Percentiles rank a stretch among this genome's conserved stretches.
These are phyloP conservation scores for Pelargonium fulgidum DNA, from an alignment of 441 rosid genomes.

Conservation along the genomic window DNA sequence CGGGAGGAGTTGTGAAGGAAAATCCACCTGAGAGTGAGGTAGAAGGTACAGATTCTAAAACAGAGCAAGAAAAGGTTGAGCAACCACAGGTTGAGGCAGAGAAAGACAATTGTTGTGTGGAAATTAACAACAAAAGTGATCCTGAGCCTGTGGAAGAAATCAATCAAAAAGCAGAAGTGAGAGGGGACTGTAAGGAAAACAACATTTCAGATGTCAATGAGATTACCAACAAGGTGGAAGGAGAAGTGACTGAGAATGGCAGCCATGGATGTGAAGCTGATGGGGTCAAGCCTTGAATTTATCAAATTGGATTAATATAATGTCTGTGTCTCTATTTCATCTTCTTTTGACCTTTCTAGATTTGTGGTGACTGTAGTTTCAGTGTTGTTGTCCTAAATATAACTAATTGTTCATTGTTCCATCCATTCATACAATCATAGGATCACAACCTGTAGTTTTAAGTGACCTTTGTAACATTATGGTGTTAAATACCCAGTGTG, in stretches of 20 bases:
- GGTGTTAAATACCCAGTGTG: conserved; percentile 17
- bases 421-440: conserved; percentile 20
- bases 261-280: conserved; percentile 23
- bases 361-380: conserved; percentile 20
- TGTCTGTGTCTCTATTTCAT: too few species aligned
- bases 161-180: conserved; percentile 26
- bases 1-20: too few species aligned
- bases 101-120: too few species aligned
- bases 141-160: conserved; percentile 23
- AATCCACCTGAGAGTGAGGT: background rate
- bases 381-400: conserved; percentile 20
- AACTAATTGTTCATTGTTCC: conserved; percentile 29
- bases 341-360: too few species aligned
- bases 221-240: conserved; percentile 22
- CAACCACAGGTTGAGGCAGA: conserved; percentile 11
- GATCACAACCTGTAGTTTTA: conserved; percentile 23
- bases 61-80: conserved; percentile 24
- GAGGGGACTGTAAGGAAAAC: conserved; percentile 21
- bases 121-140: conserved; percentile 8
- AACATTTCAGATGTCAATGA: too few species aligned
- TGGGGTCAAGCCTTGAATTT: conserved; percentile 29
- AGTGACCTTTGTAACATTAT: conserved; percentile 18
- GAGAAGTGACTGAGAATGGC: conserved; percentile 34
- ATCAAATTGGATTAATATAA: conserved; percentile 10
- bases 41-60: conserved; percentile 22